Base-by-base conservation (phyloP, 768 basidiomycete genomes). In the Rickenella mellea region DNA sequence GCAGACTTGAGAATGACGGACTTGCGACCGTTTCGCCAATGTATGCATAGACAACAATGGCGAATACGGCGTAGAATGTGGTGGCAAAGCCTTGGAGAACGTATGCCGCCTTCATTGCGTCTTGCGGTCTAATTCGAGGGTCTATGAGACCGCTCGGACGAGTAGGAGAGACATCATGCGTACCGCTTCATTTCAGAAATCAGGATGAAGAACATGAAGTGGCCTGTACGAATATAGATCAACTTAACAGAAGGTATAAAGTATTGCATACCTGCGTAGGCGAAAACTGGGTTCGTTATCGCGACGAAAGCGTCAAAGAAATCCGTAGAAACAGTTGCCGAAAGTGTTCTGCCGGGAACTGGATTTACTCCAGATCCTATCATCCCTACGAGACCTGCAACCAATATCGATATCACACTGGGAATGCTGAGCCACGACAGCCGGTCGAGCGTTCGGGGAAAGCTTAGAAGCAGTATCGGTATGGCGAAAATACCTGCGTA, bases 41-140 rank as follows among this genome's bases (percentile, higher is more conserved):
- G 46, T 71, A 72, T 5, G 61, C 57, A 50, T 76, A 74, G 21
- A 61, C 52, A 15, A 70, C 56, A 25, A 71, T 50, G 22, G 59
- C 61, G 51, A 75, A 74, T n/a, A 71, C 47, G 6, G 55, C 50
- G 46, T 77, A 76, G 54, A 74, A 73, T 19, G 59, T 40, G 7
- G 74, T 76, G 1, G 75, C 54, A 33, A 75, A 76, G 4, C 59
- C 68, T 58, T 76, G 75, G 4, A 77, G 63, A 32, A 64, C 67
- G 68, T 68, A 76, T 5, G 75, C 74, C 12, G 75, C 67, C 64
- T 76, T 76, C 70, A 75, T 76, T 5, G 73, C 72, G 48, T 76
- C 73, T 47, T 67, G 52, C 1, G 75, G 73, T 21, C 49, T n/a
- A n/a, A n/a, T n/a, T n/a, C n/a, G n/a, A n/a, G n/a, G n/a, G n/a